These are phyloP conservation scores for Backusella mclennaniae DNA, from an alignment of 192 early-diverging fungal genomes.

Conservation along the genomic window DNA sequence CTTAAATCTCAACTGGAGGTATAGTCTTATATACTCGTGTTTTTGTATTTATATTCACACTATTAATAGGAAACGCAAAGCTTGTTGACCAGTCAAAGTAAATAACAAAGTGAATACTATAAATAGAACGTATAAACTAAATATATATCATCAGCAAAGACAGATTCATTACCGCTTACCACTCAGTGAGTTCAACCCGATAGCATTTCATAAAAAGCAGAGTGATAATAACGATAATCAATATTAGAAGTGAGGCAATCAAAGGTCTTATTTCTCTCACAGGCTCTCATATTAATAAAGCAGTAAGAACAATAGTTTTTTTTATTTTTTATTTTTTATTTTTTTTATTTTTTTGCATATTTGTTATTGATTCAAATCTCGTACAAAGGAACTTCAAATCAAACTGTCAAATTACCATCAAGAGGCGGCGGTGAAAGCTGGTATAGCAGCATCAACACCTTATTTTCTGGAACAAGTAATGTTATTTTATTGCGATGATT, in stretches of 20 bases:
- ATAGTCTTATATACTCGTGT: not conserved
- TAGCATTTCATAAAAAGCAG: not conserved
- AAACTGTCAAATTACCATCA: slow-evolving; percentile 21
- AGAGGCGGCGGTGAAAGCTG: slow-evolving; percentile 18
- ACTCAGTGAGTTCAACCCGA: slow-evolving; percentile 13
- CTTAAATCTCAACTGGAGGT: slow-evolving; percentile 21
- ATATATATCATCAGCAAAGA: slow-evolving; percentile 13
- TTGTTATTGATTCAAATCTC: not conserved
- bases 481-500: too few species aligned
- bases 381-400: slow-evolving; percentile 33
- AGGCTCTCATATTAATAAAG: slow-evolving; percentile 28
- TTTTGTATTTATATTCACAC: not conserved
- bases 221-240: not conserved
- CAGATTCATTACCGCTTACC: slow-evolving; percentile 29
- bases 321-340: too few species aligned
- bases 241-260: slow-evolving; percentile 30
- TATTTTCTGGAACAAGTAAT: slow-evolving; percentile 35
- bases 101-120: not conserved
- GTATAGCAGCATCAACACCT: slow-evolving; percentile 20
- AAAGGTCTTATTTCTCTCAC: slow-evolving; percentile 30
- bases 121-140: not conserved
- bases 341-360: not conserved
- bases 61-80: slow-evolving; percentile 2
- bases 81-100: slow-evolving; percentile 17
- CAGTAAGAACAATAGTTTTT: slow-evolving; percentile 8